These are phyloP conservation scores for Candida mesenterica DNA, from an alignment of 1,139 yeast genomes.

Conservation along the genomic window DNA sequence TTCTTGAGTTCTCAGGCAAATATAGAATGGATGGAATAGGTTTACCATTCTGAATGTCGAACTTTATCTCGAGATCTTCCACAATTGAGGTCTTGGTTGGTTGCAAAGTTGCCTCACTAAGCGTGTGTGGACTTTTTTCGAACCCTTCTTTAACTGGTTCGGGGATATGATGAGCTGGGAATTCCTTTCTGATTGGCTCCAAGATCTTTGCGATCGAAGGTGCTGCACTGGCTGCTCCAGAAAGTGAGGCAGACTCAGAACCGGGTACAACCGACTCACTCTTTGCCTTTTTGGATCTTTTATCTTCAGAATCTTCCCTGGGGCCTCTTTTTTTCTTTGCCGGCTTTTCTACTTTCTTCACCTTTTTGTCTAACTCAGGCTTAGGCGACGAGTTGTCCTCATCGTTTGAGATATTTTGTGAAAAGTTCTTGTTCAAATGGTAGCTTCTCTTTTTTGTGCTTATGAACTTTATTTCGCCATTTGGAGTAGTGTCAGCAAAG, in stretches of 20 bases:
- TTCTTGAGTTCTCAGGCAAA: conserved; percentile 33
- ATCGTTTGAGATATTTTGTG: conserved; percentile 2
- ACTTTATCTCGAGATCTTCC: conserved; percentile 36
- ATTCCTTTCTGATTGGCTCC: conserved; percentile 20
- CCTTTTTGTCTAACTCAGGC: conserved; percentile 5
- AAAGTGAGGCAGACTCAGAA: conserved; percentile 1
- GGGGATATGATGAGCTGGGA: conserved; percentile 40
- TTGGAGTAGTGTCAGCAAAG: conserved; percentile 39
- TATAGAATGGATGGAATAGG: conserved; percentile 28
- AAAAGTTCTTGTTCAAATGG: conserved; percentile 1
- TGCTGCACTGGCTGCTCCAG: background rate
- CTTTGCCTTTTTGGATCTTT: conserved; percentile 1
- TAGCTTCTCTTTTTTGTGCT: conserved; percentile 8
- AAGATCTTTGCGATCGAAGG: conserved; percentile 2
- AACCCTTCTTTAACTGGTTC: conserved; percentile 24
- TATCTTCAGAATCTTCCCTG: conserved; percentile 10
- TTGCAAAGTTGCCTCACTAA: conserved; percentile 24
- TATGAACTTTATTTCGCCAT: conserved; percentile 29
- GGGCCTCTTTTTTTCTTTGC: conserved; percentile 11
- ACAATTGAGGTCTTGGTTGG: conserved; percentile 41
- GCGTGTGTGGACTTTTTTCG: conserved; percentile 17
- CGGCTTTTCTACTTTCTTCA: conserved; percentile 6
- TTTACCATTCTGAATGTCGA: conserved; percentile 40
- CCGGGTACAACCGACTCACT: conserved; percentile 2
- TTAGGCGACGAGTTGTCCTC: conserved; percentile 8